Percentiles rank a stretch among this genome's conserved stretches.
Conservation (phyloP, 352 stramenopile genomes). For the Phytopythium cucurbitacearum region DNA sequence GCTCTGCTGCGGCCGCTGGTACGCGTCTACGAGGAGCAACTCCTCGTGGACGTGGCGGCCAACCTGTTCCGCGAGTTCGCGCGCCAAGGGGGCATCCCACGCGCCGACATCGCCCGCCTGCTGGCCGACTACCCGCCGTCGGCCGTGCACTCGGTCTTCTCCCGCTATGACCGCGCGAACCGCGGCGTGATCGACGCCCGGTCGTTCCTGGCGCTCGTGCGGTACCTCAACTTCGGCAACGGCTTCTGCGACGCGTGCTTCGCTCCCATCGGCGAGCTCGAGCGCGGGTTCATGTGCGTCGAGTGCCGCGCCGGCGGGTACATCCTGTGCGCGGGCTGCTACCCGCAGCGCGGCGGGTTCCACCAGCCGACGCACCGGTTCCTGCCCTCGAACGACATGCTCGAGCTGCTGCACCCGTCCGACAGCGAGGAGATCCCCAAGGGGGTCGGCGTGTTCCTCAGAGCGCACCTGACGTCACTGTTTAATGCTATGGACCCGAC, state of each 20-base stretch:
- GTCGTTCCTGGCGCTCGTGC: conserved; percentile 30
- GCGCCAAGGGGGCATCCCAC: conserved; percentile 23
- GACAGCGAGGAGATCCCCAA: conserved; percentile 23
- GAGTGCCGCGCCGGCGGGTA: conserved; percentile 27
- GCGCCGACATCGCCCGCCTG: conserved; percentile 22
- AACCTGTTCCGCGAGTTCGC: conserved; percentile 28
- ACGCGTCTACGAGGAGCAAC: conserved; percentile 30
- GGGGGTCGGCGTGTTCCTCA: conserved; percentile 26
- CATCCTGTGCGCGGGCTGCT: conserved; percentile 30
- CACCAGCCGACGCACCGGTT: conserved; percentile 21
- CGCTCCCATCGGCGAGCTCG: conserved; percentile 25
- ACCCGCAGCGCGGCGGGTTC: conserved; percentile 18
- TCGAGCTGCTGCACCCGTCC: conserved; percentile 22
- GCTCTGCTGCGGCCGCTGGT: conserved; percentile 21
- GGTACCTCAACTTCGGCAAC: conserved; percentile 39
- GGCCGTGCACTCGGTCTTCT: conserved; percentile 25
- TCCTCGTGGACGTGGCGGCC: conserved; percentile 32
- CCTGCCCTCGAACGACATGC: conserved; percentile 24
- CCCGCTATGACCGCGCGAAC: conserved; percentile 22
- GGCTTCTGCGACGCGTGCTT: conserved; percentile 41
- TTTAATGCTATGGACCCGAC: conserved; percentile 22
- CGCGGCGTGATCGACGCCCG: conserved; percentile 27
- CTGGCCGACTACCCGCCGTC: conserved; percentile 25
- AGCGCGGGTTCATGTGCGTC: conserved; percentile 33
- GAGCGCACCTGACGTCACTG: conserved; percentile 22